Evolutionary conservation across 2,329 filamentous ascomycete genomes (phyloP), one percentile per base, ranked within the genome.

Genomic region (Aureobasidium mangrovei): DNA sequence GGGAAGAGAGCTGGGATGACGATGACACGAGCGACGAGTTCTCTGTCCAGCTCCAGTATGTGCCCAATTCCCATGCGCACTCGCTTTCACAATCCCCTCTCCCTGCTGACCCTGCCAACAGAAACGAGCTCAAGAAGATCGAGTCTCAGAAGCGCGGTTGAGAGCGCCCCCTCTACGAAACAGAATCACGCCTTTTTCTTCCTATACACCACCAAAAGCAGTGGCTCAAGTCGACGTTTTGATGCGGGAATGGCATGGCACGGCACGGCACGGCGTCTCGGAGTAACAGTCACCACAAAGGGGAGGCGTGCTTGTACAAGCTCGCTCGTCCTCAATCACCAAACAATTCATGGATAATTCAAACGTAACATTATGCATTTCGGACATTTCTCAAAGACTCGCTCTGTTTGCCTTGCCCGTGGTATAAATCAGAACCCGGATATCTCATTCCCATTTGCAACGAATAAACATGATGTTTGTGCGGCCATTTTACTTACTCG

Each of bases 1-100:
- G 93, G 93, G 93, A 98, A 73, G 93, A 98, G 78, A 96, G 90
- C 78, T 98, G 93, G 93, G 93, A 98, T 68, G 93, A 98, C 67
- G 91, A 97, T 69, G 93, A 97, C 73, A 93, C 89, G 61, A 93
- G 81, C 65, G 93, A 98, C 69, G 93, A 98, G 67, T 98, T 98
- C 70, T 93, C 90, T 9, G 82, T 87, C 65, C 91, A 97, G 76
- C 75, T 98, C 67, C 94, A 89, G 91, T 95, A 72, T 38, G 48
- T 53, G 7, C 8, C 6, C 12, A 9, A 29, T 40, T 40, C 27
- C 7, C 29, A 2, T 2, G n/a, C 4, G 6, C 10, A 38, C 5
- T 5, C 12, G 3, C 8, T 42, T 27, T 3, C 39, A 27, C 7
- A 7, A 29, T 35, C 47, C 27, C n/a, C 40, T 36, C 27, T 24